Conservation (phyloP, 495 filamentous ascomycete genomes). For the Emericellopsis terricola region DNA sequence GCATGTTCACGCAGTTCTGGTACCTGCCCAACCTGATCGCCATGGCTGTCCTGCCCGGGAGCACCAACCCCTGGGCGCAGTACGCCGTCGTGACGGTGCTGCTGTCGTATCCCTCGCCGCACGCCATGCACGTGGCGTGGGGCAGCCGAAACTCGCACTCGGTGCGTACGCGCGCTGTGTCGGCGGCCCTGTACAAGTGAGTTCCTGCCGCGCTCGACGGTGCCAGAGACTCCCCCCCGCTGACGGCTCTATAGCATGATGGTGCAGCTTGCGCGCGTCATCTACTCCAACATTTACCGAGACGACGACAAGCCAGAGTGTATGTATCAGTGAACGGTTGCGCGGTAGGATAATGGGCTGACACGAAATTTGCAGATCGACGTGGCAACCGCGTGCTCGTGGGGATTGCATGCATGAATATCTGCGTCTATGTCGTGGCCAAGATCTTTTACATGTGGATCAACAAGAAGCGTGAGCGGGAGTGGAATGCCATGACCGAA, state of each 20-base stretch:
- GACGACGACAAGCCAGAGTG: conserved; percentile 36
- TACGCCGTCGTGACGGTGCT: not conserved
- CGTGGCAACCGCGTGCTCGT: conserved; percentile 45
- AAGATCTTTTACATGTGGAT: conserved; percentile 46
- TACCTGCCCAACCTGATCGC: not conserved
- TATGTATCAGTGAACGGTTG: too few species aligned
- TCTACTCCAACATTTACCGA: conserved; percentile 33
- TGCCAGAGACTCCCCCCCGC: too few species aligned
- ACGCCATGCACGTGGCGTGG: conserved; percentile 37
- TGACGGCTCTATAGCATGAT: too few species aligned
- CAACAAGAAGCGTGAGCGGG: conserved; percentile 25
- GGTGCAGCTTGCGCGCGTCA: conserved; percentile 27
- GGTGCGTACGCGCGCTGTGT: conserved; percentile 39
- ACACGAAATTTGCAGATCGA: too few species aligned
- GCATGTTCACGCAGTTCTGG: not conserved
- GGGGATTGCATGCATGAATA: conserved; percentile 33
- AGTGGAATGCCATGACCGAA: conserved; percentile 44
- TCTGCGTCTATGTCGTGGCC: conserved; percentile 33
- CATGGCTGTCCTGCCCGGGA: not conserved
- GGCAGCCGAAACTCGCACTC: conserved; percentile 39
- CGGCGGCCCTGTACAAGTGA: conserved; percentile 40
- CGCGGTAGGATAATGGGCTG: too few species aligned
- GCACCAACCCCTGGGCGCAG: not conserved
- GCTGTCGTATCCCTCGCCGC: conserved; percentile 8
- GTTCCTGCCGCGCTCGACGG: too few species aligned